Conservation (phyloP, 2,329 filamentous ascomycete species). For the Aspergillus tanneri region DNA sequence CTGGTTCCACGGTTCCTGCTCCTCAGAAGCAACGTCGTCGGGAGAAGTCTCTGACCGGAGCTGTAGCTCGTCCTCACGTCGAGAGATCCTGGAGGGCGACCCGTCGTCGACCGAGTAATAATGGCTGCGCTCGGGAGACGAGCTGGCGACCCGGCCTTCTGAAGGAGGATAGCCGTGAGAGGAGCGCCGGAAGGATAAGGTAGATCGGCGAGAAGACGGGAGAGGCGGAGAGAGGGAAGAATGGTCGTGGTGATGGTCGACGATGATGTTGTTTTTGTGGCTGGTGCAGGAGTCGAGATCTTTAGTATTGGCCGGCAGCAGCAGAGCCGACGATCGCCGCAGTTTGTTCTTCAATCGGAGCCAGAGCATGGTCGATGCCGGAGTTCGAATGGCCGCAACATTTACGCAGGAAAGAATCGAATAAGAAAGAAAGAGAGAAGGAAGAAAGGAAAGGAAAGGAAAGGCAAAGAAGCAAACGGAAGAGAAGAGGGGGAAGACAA, state of each 20-base stretch:
- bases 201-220: not conserved
- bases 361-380: slow-evolving; percentile 34
- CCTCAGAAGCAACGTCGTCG: not conserved
- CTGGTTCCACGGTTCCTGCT: slow-evolving; percentile 6
- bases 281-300: slow-evolving; percentile 10
- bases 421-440: not conserved
- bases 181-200: not conserved
- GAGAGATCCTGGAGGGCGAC: not conserved
- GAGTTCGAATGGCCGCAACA: slow-evolving; percentile 22
- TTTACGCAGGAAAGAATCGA: slow-evolving; percentile 1
- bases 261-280: slow-evolving; percentile 6
- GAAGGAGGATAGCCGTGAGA: not conserved
- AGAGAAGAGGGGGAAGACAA: not conserved
- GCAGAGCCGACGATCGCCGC: slow-evolving; percentile 35
- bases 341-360: slow-evolving; percentile 37
- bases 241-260: slow-evolving; percentile 3
- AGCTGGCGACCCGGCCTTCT: slow-evolving; percentile 16
- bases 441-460: not conserved
- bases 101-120: not conserved
- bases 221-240: not conserved
- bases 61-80: not conserved
- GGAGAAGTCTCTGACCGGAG: not conserved
- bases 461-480: not conserved
- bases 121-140: not conserved
- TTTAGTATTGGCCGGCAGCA: slow-evolving; percentile 19